phyloP scores from a whole-genome alignment of 129 eudicot species.

The Lonicera japonica region DNA sequence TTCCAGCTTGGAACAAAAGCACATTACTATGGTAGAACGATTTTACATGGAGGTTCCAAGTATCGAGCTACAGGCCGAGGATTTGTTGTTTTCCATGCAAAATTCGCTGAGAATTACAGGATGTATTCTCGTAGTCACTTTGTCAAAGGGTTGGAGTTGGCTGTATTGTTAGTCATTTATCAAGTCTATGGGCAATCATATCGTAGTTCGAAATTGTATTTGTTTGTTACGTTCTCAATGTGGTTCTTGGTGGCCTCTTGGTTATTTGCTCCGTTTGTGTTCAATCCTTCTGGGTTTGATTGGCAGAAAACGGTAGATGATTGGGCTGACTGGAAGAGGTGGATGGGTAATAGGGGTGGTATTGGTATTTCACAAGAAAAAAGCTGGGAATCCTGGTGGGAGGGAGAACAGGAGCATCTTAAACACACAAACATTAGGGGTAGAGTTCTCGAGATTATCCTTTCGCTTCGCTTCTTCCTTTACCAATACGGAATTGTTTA shows the following conservation, averaged over 20 bases:
- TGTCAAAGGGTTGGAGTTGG: slow-evolving; percentile 80
- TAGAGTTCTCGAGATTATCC: slow-evolving; percentile 59
- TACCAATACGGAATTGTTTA: slow-evolving; percentile 92
- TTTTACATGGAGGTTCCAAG: slow-evolving; percentile 88
- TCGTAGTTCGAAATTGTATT: slow-evolving; percentile 47
- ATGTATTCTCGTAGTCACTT: slow-evolving; percentile 86
- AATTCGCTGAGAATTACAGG: slow-evolving; percentile 81
- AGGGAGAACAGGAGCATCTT: slow-evolving; percentile 76
- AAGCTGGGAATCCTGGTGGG: slow-evolving; percentile 99
- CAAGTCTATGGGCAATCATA: slow-evolving; percentile 65
- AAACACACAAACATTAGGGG: slow-evolving; percentile 64
- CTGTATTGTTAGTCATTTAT: slow-evolving; percentile 54
- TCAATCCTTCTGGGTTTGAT: slow-evolving; percentile 94
- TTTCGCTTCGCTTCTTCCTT: slow-evolving; percentile 69
- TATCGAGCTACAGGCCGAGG: slow-evolving; percentile 98
- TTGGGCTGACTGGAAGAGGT: slow-evolving; percentile 94
- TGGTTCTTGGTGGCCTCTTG: slow-evolving; percentile 90
- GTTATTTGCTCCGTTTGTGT: slow-evolving; percentile 93
- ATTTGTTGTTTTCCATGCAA: slow-evolving; percentile 86
- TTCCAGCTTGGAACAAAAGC: slow-evolving; percentile 95
- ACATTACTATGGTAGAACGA: slow-evolving; percentile 77
- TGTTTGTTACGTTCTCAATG: slow-evolving; percentile 69
- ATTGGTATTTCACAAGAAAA: slow-evolving; percentile 68
- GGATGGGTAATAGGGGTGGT: slow-evolving; percentile 97
- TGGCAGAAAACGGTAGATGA: slow-evolving; percentile 98